phyloP scores from a whole-genome alignment of 176 grass and related monocot genomes.

The Oryza longistaminata region DNA sequence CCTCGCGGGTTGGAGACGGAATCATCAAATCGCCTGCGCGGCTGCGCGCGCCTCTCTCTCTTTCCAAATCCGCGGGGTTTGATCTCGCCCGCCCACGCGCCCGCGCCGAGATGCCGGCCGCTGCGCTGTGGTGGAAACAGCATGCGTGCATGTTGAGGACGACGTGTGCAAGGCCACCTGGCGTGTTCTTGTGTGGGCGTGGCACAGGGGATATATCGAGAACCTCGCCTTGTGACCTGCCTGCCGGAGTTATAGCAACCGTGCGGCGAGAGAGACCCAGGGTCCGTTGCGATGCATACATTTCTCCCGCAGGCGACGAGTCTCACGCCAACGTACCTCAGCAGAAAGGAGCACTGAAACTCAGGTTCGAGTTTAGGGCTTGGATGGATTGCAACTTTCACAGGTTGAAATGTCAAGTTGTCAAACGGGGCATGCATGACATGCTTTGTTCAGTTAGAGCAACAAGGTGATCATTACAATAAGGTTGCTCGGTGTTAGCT shows the following conservation, averaged over 20 bases:
- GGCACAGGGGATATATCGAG: too few relatives aligned
- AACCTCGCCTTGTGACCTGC: too few relatives aligned
- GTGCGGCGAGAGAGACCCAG: too few relatives aligned
- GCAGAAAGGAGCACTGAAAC: too few relatives aligned
- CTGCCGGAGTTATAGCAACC: too few relatives aligned
- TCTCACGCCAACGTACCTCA: background rate
- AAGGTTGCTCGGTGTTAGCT: background rate
- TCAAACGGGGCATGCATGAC: background rate
- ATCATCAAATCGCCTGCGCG: too few relatives aligned
- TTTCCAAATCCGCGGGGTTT: background rate
- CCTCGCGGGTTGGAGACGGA: background rate
- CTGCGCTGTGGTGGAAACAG: background rate
- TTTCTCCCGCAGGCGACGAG: background rate
- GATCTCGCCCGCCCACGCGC: background rate
- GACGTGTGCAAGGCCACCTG: too few relatives aligned
- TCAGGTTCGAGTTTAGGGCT: background rate
- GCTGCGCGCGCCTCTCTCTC: too few relatives aligned
- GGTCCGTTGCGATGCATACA: too few relatives aligned
- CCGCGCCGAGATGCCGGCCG: background rate
- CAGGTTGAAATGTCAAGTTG: background rate
- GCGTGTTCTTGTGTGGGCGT: background rate
- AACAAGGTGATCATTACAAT: background rate
- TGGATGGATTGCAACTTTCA: too few relatives aligned
- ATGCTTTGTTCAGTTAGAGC: background rate
- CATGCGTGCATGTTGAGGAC: too few relatives aligned